Conservation (phyloP, 257 asterid genomes). For the Salvia rosmarinus region DNA sequence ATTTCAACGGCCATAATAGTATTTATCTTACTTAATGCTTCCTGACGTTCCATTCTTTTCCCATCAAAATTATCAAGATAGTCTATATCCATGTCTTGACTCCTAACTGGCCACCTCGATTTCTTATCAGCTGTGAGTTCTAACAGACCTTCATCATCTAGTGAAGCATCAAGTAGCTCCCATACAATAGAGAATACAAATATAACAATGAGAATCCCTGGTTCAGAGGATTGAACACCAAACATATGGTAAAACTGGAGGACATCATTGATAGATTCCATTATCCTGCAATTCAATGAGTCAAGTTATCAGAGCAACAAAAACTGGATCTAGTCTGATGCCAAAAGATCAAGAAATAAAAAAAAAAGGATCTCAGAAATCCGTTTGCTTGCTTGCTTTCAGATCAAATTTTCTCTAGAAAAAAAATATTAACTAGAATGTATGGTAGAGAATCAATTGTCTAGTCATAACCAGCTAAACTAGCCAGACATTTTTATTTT, state of each 20-base stretch:
- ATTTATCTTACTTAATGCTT: slow-evolving; percentile 65
- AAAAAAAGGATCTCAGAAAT: not conserved
- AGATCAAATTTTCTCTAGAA: slow-evolving; percentile 27
- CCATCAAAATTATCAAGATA: slow-evolving; percentile 59
- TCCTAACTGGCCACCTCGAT: slow-evolving; percentile 73
- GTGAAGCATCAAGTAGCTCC: slow-evolving; percentile 91
- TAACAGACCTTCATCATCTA: slow-evolving; percentile 84
- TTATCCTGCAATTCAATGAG: slow-evolving; percentile 70
- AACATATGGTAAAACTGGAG: slow-evolving; percentile 66
- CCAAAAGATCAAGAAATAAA: slow-evolving; percentile 20
- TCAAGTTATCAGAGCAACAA: slow-evolving; percentile 27
- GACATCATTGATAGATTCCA: slow-evolving; percentile 72
- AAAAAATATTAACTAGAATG: slow-evolving; percentile 2
- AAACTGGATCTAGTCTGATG: slow-evolving; percentile 4
- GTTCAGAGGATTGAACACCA: slow-evolving; percentile 71
- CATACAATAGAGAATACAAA: slow-evolving; percentile 75
- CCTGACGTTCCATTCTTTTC: slow-evolving; percentile 63
- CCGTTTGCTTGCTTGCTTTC: slow-evolving; percentile 20
- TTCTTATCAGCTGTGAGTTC: slow-evolving; percentile 76
- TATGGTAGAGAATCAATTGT: not conserved
- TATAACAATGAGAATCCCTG: slow-evolving; percentile 73
- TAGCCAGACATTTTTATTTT: slow-evolving; percentile 8
- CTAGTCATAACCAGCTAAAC: slow-evolving; percentile 17
- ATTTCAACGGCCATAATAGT: slow-evolving; percentile 80
- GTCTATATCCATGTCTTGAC: slow-evolving; percentile 83